These are phyloP conservation scores for Orbilia blumenaviensis DNA, from an alignment of 2,329 filamentous ascomycete species.

Conservation along the genomic window DNA sequence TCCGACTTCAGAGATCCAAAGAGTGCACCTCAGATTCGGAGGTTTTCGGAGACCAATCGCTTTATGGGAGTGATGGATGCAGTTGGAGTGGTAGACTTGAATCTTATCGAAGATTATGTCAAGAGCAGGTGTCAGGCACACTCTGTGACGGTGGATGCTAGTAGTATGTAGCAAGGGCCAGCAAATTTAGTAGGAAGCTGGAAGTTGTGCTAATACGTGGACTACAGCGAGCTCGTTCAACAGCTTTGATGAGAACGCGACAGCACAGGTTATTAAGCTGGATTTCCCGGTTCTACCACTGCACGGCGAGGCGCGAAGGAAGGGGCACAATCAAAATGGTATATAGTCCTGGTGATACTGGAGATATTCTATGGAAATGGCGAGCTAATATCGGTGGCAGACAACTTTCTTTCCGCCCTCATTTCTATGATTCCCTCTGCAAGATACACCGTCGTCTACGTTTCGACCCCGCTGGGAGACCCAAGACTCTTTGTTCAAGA, in stretches of 20 bases:
- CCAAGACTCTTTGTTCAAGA: constrained; percentile 24
- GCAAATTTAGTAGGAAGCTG: not conserved
- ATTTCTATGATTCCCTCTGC: constrained; percentile 55
- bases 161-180: constrained; percentile 37
- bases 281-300: constrained; percentile 49
- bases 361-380: not conserved
- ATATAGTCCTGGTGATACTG: not conserved
- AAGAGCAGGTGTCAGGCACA: constrained; percentile 49
- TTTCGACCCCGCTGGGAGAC: constrained; percentile 55
- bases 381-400: constrained; percentile 21
- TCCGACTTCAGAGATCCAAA: constrained; percentile 55
- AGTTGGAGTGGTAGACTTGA: constrained; percentile 40
- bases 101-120: constrained; percentile 42
- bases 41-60: constrained; percentile 23
- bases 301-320: constrained; percentile 40
- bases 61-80: constrained; percentile 41
- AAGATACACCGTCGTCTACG: constrained; percentile 57
- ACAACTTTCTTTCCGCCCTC: constrained; percentile 57
- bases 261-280: constrained; percentile 47
- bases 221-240: constrained; percentile 54
- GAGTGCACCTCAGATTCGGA: constrained; percentile 46
- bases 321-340: constrained; percentile 44
- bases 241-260: constrained; percentile 55
- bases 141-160: constrained; percentile 55
- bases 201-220: not conserved